A percentile compares a stretch with the other conserved stretches of the same genome.
These are phyloP conservation scores for Primulina huaijiensis DNA, from an alignment of 257 asterid species.

Conservation along the genomic window DNA sequence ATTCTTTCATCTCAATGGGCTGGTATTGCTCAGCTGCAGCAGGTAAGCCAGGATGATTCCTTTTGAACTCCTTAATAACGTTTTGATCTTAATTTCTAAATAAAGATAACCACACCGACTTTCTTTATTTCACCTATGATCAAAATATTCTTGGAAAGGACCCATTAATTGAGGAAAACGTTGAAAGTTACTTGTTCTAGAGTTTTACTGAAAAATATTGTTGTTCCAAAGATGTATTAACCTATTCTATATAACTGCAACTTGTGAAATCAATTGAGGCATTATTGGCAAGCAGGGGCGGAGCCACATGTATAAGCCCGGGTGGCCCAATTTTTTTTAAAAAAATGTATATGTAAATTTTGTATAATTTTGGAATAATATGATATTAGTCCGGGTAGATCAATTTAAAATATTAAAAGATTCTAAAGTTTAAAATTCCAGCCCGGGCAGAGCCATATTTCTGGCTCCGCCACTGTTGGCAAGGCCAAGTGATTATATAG, in stretches of 20 bases:
- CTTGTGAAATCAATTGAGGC: background rate
- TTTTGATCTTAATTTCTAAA: background rate
- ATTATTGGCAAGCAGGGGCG: background rate
- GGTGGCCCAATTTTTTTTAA: too few species aligned
- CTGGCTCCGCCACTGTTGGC: too few species aligned
- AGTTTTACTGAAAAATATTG: background rate
- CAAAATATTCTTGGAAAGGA: background rate
- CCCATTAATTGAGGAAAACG: background rate
- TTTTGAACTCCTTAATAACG: constrained; percentile 12
- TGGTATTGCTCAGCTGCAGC: constrained; percentile 62
- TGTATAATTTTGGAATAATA: too few species aligned
- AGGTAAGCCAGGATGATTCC: constrained; percentile 42
- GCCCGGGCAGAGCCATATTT: too few species aligned
- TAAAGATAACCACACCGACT: background rate
- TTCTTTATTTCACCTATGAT: background rate
- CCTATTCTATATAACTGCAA: background rate
- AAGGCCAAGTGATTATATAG: constrained; percentile 1
- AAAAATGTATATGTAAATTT: too few species aligned
- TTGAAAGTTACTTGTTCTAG: background rate
- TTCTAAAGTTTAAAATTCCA: too few species aligned
- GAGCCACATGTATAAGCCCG: too few species aligned
- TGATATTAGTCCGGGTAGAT: too few species aligned
- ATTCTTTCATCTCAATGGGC: constrained; percentile 82
- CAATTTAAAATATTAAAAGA: too few species aligned
- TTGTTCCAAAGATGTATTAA: background rate